phyloP scores from a whole-genome alignment of 768 basidiomycete species.

The Cystobasidium tubakii region DNA sequence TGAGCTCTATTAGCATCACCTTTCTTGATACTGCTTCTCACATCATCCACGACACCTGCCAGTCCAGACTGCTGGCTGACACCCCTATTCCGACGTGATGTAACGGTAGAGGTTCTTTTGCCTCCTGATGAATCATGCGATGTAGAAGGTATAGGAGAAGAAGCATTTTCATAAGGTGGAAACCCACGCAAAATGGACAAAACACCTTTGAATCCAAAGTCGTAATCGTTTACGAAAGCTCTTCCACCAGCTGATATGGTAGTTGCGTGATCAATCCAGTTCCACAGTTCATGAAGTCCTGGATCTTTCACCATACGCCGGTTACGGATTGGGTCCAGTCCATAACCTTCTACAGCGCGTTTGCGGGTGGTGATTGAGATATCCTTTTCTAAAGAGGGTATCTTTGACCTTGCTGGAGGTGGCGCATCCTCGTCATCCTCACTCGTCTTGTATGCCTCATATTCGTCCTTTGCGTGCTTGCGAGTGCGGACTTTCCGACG shows the following conservation, averaged over 20 bases:
- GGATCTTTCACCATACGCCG: not conserved
- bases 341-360: conserved; percentile 23
- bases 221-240: conserved; percentile 40
- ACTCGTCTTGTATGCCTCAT: conserved; percentile 10
- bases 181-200: conserved; percentile 42
- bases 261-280: conserved; percentile 30
- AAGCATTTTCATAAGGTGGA: conserved; percentile 16
- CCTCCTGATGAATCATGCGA: not conserved
- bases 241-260: conserved; percentile 19
- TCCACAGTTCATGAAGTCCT: conserved; percentile 21
- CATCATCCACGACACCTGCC: conserved; percentile 8
- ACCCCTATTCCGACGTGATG: not conserved
- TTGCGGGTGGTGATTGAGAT: conserved; percentile 23
- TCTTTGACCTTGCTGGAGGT: not conserved
- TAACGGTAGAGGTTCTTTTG: not conserved
- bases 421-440: conserved; percentile 23
- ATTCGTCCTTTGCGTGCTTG: conserved; percentile 1
- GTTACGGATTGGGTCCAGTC: conserved; percentile 24
- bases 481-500: not conserved
- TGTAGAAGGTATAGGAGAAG: not conserved
- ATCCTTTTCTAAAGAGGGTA: conserved; percentile 31
- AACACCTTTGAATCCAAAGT: conserved; percentile 44
- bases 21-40: conserved; percentile 16
- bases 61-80: conserved; percentile 22
- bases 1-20: conserved; percentile 13